Evolutionary conservation across 1,284 basidiomycete genomes (phyloP).

Genomic region (Ceratobasidium papillatum): DNA sequence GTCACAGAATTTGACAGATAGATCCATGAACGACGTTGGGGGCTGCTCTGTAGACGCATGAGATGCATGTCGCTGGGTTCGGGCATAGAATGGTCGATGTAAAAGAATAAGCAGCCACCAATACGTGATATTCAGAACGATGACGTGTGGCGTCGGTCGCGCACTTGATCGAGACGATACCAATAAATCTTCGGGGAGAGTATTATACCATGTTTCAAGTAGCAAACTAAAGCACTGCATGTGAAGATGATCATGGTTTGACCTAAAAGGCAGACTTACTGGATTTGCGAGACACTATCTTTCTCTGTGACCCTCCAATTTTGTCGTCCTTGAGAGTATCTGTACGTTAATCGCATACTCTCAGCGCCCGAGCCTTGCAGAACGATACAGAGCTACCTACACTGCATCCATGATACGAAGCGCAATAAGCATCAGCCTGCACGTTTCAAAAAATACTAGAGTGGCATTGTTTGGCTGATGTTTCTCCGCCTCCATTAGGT

Average conservation of each 20-base stretch:
- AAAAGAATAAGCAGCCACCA: constrained; percentile 72
- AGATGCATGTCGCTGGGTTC: constrained; percentile 47
- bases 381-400: constrained; percentile 53
- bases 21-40: constrained; percentile 57
- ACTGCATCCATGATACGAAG: constrained; percentile 67
- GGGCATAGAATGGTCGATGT: constrained; percentile 70
- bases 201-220: constrained; percentile 68
- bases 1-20: constrained; percentile 59
- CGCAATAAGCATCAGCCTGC: constrained; percentile 64
- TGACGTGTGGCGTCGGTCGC: constrained; percentile 65
- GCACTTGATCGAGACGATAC: constrained; percentile 60
- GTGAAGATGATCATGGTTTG: constrained; percentile 2
- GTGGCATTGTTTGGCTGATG: constrained; percentile 51
- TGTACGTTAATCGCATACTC: neutral
- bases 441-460: constrained; percentile 63
- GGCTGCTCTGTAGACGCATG: constrained; percentile 50
- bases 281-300: constrained; percentile 55
- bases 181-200: constrained; percentile 58
- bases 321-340: constrained; percentile 26
- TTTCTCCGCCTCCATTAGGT: constrained; percentile 4
- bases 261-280: constrained; percentile 53
- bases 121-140: constrained; percentile 70
- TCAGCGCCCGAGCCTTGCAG: neutral
- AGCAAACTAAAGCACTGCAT: constrained; percentile 56
- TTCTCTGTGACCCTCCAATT: constrained; percentile 41